These are phyloP conservation scores for Akebia trifoliata DNA, from an alignment of 164 flowering plant species.

Conservation along the genomic window DNA sequence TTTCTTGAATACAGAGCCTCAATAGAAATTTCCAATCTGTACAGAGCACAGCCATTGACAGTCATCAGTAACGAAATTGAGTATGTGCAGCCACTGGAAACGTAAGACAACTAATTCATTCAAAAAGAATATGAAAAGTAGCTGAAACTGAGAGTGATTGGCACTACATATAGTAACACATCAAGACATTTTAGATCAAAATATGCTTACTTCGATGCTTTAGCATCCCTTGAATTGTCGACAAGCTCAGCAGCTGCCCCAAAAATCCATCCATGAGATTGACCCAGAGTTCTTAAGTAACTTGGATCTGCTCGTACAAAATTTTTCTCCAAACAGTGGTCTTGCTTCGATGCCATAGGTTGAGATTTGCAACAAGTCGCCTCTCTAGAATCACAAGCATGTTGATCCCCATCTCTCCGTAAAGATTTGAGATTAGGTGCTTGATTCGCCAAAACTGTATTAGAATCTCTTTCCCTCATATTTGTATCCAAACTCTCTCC, in stretches of 20 bases:
- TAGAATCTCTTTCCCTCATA: constrained; percentile 3
- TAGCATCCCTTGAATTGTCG: constrained; percentile 64
- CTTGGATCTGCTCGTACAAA: constrained; percentile 35
- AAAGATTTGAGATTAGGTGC: not conserved
- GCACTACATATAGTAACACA: not conserved
- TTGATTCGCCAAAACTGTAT: not conserved
- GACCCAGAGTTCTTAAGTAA: constrained; percentile 44
- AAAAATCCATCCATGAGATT: constrained; percentile 54
- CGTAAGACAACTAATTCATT: not conserved
- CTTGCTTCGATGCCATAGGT: not conserved
- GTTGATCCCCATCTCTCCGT: not conserved
- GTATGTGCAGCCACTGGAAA: constrained; percentile 1
- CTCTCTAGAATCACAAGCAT: not conserved
- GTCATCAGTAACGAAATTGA: not conserved
- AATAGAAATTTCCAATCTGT: constrained; percentile 41
- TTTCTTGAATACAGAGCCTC: constrained; percentile 27
- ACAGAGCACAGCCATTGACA: not conserved
- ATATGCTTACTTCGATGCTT: constrained; percentile 38
- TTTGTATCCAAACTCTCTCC: constrained; percentile 12
- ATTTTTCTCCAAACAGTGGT: constrained; percentile 13
- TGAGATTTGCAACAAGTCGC: not conserved
- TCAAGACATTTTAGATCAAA: not conserved
- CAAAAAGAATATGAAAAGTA: not conserved
- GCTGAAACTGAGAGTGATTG: not conserved
- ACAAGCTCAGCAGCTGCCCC: constrained; percentile 68